Percentiles rank a stretch among this genome's conserved stretches.
phyloP scores from a whole-genome alignment of 1,284 basidiomycete genomes.

The Puccinia novopanici region DNA sequence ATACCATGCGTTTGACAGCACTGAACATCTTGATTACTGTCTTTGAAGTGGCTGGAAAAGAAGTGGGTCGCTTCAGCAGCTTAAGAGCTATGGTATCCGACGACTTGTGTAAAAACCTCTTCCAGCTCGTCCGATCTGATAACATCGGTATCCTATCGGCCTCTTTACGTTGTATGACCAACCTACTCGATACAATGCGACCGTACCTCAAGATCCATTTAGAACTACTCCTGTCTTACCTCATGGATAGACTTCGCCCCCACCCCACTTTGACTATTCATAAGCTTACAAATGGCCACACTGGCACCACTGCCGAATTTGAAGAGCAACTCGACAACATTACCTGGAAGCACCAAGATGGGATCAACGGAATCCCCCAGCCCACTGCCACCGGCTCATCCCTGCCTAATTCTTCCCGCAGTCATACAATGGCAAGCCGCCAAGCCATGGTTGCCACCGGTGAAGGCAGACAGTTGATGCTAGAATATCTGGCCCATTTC shows the following conservation, averaged over 20 bases:
- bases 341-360: conserved; percentile 55
- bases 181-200: conserved; percentile 84
- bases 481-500: conserved; percentile 83
- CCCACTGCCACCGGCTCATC: conserved; percentile 54
- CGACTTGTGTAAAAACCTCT: conserved; percentile 90
- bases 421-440: conserved; percentile 62
- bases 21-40: conserved; percentile 85
- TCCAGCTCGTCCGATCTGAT: conserved; percentile 88
- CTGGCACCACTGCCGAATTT: conserved; percentile 55
- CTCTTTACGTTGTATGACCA: conserved; percentile 80
- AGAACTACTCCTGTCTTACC: conserved; percentile 90
- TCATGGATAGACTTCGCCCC: conserved; percentile 77
- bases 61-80: conserved; percentile 69
- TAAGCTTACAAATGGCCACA: conserved; percentile 54
- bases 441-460: conserved; percentile 61
- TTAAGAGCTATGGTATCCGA: conserved; percentile 75
- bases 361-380: conserved; percentile 51
- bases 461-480: conserved; percentile 82
- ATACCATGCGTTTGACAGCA: conserved; percentile 88
- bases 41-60: conserved; percentile 78
- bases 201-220: conserved; percentile 90
- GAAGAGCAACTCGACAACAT: conserved; percentile 55
- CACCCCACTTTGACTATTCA: conserved; percentile 56
- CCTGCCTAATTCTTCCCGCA: conserved; percentile 63
- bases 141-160: conserved; percentile 76